Evolutionary conservation across 768 basidiomycete genomes (phyloP).

Genomic region (Suillus americanus): DNA sequence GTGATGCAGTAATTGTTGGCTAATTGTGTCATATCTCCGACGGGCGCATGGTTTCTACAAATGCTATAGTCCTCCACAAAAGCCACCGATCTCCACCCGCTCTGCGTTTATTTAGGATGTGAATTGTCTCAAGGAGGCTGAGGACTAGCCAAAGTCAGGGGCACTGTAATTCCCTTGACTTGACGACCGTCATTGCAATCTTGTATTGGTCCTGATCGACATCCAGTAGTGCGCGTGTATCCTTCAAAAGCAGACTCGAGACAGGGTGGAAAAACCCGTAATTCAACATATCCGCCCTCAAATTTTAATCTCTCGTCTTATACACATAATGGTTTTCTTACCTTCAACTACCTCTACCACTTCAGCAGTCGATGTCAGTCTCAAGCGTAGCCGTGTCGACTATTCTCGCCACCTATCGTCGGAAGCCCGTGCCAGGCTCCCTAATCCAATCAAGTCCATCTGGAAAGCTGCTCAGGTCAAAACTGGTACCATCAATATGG

Average conservation of each 20-base stretch:
- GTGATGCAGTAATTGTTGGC: not conserved
- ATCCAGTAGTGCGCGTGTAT: not conserved
- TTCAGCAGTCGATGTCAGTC: slow-evolving; percentile 9
- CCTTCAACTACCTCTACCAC: slow-evolving; percentile 15
- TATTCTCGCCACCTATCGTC: slow-evolving; percentile 33
- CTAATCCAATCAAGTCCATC: slow-evolving; percentile 38
- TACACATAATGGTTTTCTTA: slow-evolving; percentile 26
- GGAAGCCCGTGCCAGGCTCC: slow-evolving; percentile 33
- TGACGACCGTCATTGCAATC: not conserved
- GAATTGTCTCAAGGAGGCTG: not conserved
- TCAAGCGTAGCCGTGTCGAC: slow-evolving; percentile 29
- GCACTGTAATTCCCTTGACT: not conserved
- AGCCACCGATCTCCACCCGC: no score
- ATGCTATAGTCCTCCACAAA: not conserved
- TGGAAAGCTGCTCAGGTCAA: slow-evolving; percentile 37
- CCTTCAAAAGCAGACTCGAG: slow-evolving; percentile 1
- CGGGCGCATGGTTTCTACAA: not conserved
- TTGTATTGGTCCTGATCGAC: not conserved
- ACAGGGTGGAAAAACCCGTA: no score
- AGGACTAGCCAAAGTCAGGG: not conserved
- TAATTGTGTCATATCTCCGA: not conserved
- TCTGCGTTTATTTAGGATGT: not conserved
- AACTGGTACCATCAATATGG: slow-evolving; percentile 37
- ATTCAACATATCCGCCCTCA: not conserved
- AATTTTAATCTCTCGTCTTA: not conserved